phyloP scores from a whole-genome alignment of 139 green algal genomes.

The Protoeuglena noctilucae region DNA sequence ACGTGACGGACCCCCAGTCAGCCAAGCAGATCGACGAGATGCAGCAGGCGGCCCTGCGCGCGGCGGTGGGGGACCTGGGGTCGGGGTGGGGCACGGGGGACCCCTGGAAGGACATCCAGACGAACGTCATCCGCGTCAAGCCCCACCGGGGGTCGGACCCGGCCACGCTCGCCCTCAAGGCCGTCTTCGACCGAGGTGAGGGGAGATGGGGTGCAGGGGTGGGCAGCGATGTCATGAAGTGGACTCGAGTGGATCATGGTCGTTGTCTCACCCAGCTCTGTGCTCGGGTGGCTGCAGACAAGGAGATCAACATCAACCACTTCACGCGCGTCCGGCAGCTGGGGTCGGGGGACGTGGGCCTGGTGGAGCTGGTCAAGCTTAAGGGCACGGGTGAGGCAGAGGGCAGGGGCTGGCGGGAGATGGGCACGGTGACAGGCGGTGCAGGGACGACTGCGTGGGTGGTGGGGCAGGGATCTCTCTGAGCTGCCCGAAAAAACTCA shows the following conservation, averaged over 20 bases:
- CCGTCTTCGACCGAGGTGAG: slow-evolving; percentile 5
- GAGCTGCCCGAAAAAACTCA: too few relatives aligned
- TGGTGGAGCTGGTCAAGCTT: slow-evolving; percentile 86
- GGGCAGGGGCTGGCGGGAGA: neutral
- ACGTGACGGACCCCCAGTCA: slow-evolving; percentile 21
- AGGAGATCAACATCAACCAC: slow-evolving; percentile 58
- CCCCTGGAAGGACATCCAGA: slow-evolving; percentile 43
- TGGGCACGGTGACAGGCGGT: neutral
- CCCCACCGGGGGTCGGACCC: slow-evolving; percentile 29
- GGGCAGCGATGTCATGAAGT: too few relatives aligned
- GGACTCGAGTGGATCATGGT: too few relatives aligned
- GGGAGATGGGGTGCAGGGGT: too few relatives aligned
- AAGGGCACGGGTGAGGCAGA: slow-evolving; percentile 9
- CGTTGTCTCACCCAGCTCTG: too few relatives aligned
- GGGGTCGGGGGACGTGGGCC: slow-evolving; percentile 69
- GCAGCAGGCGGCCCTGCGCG: slow-evolving; percentile 18
- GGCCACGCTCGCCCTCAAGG: slow-evolving; percentile 29
- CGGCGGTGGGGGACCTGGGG: slow-evolving; percentile 19
- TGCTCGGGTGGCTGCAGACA: slow-evolving; percentile 25
- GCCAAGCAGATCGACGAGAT: slow-evolving; percentile 3
- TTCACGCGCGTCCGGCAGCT: slow-evolving; percentile 78
- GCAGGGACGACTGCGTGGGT: too few relatives aligned
- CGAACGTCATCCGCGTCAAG: slow-evolving; percentile 19
- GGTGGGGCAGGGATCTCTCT: too few relatives aligned
- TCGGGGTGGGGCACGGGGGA: slow-evolving; percentile 16